Evolutionary conservation across 345 rosid genomes (phyloP), one percentile per base, ranked within the genome.

Genomic region (Euphorbia peplus): DNA sequence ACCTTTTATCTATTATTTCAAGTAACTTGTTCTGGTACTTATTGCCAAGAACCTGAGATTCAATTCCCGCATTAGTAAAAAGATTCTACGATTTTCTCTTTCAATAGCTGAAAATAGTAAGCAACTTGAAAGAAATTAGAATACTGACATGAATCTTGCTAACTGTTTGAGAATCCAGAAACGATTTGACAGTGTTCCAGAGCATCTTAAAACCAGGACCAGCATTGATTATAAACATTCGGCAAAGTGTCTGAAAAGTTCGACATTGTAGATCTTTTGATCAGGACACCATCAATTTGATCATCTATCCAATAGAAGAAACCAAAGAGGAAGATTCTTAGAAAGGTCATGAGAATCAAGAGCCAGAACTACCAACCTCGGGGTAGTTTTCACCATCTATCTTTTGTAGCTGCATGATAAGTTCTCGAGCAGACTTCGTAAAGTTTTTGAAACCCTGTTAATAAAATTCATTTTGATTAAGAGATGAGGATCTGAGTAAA

Each of bases 341-440:
- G 8, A 62, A 62, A 13, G 29, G 32, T 66, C 60, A 35, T 58
- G 26, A 19, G 30, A 71, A 44, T 41, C 44, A n/a, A 22, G 32
- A 30, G 68, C 41, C 7, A 24, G 4, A 54, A 53, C 30, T 22
- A 50, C 47, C 39, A 60, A 67, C 79, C 79, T 76, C 79, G 39
- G 76, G 79, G 35, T 76, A 76, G 72, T 76, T 71, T 55, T 76
- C 79, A 46, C 59, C 44, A 57, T 76, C 79, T 66, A 76, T 71
- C 72, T 71, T 76, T 50, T 76, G 79, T 19, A 76, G 69, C 60
- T 60, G 73, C 24, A 25, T 67, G 66, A 76, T 15, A n/a, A 76
- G 75, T 44, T 76, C 79, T 66, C 73, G 39, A 13, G 79, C 75
- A 55, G 75, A n/a, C 59, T 67, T 67, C 3, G 72, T 55, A 26